phyloP scores from a whole-genome alignment of 129 eudicot genomes.

The Chrysanthemum makinoi region DNA sequence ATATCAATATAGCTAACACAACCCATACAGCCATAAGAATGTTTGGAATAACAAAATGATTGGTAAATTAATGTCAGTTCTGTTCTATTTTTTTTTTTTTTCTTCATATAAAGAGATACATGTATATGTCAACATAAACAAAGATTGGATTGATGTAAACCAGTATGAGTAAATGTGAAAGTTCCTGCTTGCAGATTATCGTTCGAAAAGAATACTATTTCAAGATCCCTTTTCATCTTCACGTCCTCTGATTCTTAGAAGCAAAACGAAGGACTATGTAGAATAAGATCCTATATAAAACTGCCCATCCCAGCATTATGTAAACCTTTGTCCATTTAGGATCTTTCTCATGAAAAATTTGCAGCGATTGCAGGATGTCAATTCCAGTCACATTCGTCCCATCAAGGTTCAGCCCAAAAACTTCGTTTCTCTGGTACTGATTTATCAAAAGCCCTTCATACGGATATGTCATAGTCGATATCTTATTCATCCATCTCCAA shows the following conservation, averaged over 20 bases:
- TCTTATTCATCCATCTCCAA: slow-evolving; percentile 78
- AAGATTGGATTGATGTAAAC: neutral
- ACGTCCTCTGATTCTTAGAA: slow-evolving; percentile 74
- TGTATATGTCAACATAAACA: neutral
- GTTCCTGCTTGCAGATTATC: neutral
- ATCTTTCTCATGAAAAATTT: slow-evolving; percentile 30
- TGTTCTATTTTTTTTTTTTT: neutral
- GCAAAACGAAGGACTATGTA: slow-evolving; percentile 74
- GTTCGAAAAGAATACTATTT: neutral
- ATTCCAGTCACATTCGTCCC: slow-evolving; percentile 39
- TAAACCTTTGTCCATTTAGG: slow-evolving; percentile 58
- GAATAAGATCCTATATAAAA: slow-evolving; percentile 62
- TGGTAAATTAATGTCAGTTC: neutral
- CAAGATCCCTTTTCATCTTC: neutral
- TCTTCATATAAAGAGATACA: neutral
- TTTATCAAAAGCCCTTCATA: slow-evolving; percentile 78
- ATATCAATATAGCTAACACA: neutral
- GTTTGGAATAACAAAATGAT: neutral
- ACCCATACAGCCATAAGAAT: neutral
- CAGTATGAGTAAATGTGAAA: neutral
- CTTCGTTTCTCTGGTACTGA: slow-evolving; percentile 41
- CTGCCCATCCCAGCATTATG: slow-evolving; percentile 78
- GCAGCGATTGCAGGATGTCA: slow-evolving; percentile 45
- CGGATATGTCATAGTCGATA: slow-evolving; percentile 78
- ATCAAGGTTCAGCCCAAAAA: slow-evolving; percentile 33